A percentile compares a stretch with the other conserved stretches of the same genome.
These are phyloP conservation scores for Kuraishia hungarica DNA, from an alignment of 805 yeast genomes.

Conservation along the genomic window DNA sequence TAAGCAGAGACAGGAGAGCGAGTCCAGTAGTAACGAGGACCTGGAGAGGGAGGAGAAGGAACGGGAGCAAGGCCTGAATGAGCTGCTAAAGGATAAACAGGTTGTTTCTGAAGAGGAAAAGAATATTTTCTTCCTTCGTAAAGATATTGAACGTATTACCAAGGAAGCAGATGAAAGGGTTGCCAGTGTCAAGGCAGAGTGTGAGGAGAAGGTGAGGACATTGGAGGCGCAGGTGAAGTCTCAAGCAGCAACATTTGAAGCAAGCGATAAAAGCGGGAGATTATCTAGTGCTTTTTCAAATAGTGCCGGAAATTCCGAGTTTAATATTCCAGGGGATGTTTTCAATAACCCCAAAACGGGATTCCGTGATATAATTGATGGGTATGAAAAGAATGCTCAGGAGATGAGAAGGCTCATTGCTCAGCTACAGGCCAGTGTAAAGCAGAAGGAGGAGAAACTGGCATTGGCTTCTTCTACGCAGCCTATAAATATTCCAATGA, in stretches of 20 bases:
- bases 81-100: not conserved
- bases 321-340: not conserved
- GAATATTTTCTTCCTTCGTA: not conserved
- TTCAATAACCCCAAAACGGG: not conserved
- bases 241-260: not conserved
- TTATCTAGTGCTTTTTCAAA: not conserved
- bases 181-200: not conserved
- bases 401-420: conserved; percentile 4
- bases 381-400: conserved; percentile 8
- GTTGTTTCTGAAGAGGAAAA: not conserved
- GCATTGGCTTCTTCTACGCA: conserved; percentile 11
- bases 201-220: not conserved
- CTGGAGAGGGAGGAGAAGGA: not conserved
- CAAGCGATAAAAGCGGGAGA: not conserved
- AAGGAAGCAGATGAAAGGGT: not conserved
- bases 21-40: not conserved
- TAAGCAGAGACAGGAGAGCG: not conserved
- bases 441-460: conserved; percentile 11
- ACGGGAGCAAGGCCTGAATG: not conserved
- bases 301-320: not conserved
- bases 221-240: not conserved
- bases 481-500: conserved; percentile 15
- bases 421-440: conserved; percentile 6
- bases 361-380: not conserved
- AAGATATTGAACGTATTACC: too few species aligned